Evolutionary conservation across 306 rosid species (phyloP).

Genomic region (Fragaria ananassa): DNA sequence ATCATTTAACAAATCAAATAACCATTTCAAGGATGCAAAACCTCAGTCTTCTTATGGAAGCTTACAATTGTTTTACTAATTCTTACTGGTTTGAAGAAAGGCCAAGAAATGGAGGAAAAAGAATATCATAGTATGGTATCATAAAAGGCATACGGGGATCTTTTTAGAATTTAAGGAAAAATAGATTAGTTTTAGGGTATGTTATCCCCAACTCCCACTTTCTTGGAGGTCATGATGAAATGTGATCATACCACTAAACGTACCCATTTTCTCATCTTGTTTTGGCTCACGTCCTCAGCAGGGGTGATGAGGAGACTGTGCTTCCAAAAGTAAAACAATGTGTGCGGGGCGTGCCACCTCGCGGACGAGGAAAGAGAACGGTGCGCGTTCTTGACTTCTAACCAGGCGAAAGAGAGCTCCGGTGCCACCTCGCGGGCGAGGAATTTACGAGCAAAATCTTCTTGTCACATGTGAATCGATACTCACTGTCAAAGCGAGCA

Average conservation of each 20-base stretch:
- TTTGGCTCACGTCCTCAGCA: too few relatives aligned
- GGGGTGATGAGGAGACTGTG: too few relatives aligned
- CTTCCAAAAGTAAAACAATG: too few relatives aligned
- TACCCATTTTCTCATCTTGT: neutral
- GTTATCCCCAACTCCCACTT: neutral
- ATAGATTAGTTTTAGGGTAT: neutral
- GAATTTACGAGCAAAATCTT: too few relatives aligned
- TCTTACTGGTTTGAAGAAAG: neutral
- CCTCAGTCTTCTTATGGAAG: neutral
- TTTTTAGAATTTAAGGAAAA: neutral
- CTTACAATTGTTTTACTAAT: neutral
- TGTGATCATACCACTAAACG: neutral
- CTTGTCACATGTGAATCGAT: too few relatives aligned
- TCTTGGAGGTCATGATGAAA: constrained; percentile 8
- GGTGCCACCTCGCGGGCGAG: too few relatives aligned
- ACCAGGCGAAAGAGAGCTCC: too few relatives aligned
- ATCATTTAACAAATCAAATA: neutral
- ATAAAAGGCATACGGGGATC: neutral
- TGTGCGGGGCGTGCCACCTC: too few relatives aligned
- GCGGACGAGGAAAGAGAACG: too few relatives aligned
- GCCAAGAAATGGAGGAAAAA: neutral
- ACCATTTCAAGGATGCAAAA: neutral
- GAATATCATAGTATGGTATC: neutral
- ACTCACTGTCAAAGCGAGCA: too few relatives aligned
- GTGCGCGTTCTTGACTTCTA: too few relatives aligned